These are phyloP conservation scores for Lycium barbarum DNA, from an alignment of 257 asterid species.

Conservation along the genomic window DNA sequence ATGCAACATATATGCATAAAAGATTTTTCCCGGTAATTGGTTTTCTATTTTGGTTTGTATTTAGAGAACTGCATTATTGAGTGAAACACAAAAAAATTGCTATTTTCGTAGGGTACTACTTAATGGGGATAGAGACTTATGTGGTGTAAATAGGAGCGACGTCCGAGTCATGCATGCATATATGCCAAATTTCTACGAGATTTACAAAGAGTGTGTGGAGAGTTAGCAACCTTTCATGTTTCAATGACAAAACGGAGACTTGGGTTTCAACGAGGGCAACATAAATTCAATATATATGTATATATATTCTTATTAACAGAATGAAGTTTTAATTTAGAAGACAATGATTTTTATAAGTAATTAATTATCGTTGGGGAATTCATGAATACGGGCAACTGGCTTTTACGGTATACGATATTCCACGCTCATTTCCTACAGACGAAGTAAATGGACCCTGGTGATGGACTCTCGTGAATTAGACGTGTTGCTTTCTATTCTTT, in stretches of 20 bases:
- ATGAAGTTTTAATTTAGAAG: background rate
- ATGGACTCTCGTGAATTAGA: constrained; percentile 14
- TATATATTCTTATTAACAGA: background rate
- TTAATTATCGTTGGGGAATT: background rate
- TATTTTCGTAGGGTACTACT: background rate
- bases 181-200: background rate
- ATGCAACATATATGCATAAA: constrained; percentile 21
- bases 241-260: background rate
- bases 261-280: constrained; percentile 13
- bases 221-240: constrained; percentile 12
- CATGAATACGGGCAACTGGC: background rate
- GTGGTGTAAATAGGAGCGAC: constrained; percentile 13
- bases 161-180: constrained; percentile 17
- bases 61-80: background rate
- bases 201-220: constrained; percentile 1
- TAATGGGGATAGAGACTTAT: constrained; percentile 14
- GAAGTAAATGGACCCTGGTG: background rate
- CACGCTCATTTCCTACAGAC: constrained; percentile 3
- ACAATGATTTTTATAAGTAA: background rate
- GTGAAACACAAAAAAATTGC: background rate
- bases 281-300: background rate
- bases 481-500: background rate
- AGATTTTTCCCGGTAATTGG: background rate
- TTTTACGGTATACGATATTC: background rate
- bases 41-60: background rate